Conservation (phyloP, 2,329 filamentous ascomycete genomes). For the Fusarium sp. region DNA sequence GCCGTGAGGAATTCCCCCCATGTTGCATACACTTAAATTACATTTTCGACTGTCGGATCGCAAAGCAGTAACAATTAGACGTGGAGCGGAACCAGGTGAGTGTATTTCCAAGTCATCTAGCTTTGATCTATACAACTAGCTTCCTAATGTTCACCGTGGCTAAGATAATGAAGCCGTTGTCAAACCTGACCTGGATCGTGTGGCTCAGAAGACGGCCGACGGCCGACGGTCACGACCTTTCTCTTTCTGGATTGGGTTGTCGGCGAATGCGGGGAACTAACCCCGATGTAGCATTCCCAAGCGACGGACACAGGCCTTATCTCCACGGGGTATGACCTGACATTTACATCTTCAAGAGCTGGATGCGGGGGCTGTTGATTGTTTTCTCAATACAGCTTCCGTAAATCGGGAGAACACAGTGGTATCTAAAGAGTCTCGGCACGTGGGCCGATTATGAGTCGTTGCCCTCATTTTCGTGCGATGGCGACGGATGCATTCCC, state of each 20-base stretch:
- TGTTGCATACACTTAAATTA: accelerated
- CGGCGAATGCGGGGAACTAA: not conserved
- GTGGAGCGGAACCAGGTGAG: accelerated
- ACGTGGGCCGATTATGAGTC: too few species aligned
- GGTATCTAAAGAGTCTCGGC: too few species aligned
- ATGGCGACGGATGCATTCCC: not conserved
- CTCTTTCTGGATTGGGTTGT: accelerated
- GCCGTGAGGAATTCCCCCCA: accelerated
- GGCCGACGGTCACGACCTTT: not conserved
- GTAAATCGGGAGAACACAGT: accelerated
- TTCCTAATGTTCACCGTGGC: not conserved
- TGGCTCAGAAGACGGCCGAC: not conserved
- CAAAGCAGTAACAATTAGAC: accelerated
- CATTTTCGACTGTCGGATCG: accelerated
- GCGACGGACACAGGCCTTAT: not conserved
- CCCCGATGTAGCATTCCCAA: not conserved
- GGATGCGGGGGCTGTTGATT: accelerated
- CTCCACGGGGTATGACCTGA: not conserved
- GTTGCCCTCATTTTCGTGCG: accelerated
- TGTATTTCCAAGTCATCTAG: accelerated
- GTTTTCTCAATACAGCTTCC: too few species aligned
- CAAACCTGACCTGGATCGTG: accelerated
- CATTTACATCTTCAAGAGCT: not conserved
- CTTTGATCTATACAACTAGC: accelerated
- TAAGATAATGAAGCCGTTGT: not conserved